Conservation (phyloP, 257 asterid species). For the Ocimum tenuiflorum region DNA sequence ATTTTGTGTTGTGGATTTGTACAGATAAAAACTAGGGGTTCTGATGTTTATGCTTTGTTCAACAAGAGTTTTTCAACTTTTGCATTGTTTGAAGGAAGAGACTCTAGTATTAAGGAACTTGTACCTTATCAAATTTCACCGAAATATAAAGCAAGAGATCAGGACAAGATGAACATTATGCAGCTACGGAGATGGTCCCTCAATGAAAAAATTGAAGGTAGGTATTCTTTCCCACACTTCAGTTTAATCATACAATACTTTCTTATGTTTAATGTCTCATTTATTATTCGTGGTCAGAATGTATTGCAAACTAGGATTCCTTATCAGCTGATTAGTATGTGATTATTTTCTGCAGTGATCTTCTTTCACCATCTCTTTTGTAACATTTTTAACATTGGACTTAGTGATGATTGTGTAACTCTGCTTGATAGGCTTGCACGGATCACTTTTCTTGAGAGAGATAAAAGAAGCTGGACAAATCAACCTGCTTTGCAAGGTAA, state of each 20-base stretch:
- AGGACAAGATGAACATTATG: constrained; percentile 38
- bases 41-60: constrained; percentile 50
- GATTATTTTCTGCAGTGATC: background rate
- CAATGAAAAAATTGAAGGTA: constrained; percentile 36
- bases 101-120: constrained; percentile 22
- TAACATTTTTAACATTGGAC: constrained; percentile 11
- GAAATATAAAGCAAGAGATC: constrained; percentile 39
- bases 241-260: background rate
- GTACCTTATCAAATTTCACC: constrained; percentile 61
- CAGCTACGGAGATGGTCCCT: constrained; percentile 44
- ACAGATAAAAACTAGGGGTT: constrained; percentile 51
- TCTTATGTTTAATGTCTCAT: background rate
- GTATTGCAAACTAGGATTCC: background rate
- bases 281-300: background rate
- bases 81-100: constrained; percentile 57
- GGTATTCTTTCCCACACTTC: constrained; percentile 18
- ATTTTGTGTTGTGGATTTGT: background rate
- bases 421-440: constrained; percentile 37
- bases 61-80: constrained; percentile 64
- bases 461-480: constrained; percentile 44
- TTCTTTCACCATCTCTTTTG: background rate
- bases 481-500: constrained; percentile 74
- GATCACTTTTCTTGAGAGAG: constrained; percentile 36
- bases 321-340: background rate
- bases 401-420: background rate